phyloP scores from a whole-genome alignment of 208 protist genomes.

The Leishmania lainsoni region DNA sequence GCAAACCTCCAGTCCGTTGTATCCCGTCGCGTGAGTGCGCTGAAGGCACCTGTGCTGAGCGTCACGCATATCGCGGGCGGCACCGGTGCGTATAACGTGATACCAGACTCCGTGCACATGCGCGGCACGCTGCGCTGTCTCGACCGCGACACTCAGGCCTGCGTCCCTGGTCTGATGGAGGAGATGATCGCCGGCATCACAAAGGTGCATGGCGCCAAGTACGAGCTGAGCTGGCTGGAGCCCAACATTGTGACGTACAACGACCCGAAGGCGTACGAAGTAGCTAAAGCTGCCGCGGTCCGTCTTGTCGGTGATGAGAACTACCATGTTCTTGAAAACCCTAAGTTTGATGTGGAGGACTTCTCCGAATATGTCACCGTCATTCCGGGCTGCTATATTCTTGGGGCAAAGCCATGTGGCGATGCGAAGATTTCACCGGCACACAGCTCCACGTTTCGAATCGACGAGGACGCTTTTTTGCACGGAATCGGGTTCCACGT shows the following conservation, averaged over 20 bases:
- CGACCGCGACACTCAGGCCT: constrained; percentile 60
- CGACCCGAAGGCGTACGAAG: constrained; percentile 61
- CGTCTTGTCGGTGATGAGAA: constrained; percentile 49
- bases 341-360: constrained; percentile 34
- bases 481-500: constrained; percentile 58
- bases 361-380: constrained; percentile 43
- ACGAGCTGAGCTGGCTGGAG: constrained; percentile 74
- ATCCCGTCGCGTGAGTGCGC: constrained; percentile 65
- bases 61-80: constrained; percentile 60
- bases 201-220: constrained; percentile 58
- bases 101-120: constrained; percentile 65
- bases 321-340: constrained; percentile 51
- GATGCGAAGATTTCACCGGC: background rate
- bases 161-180: constrained; percentile 70
- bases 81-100: constrained; percentile 70
- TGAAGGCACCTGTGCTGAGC: constrained; percentile 63
- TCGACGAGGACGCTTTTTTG: constrained; percentile 54
- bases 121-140: constrained; percentile 74
- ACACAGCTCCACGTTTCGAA: constrained; percentile 50
- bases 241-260: constrained; percentile 85
- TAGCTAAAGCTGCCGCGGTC: constrained; percentile 49
- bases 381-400: constrained; percentile 18
- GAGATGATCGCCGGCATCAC: constrained; percentile 69
- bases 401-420: constrained; percentile 2
- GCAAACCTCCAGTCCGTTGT: constrained; percentile 63